Base-by-base conservation (phyloP, 2,329 filamentous ascomycete genomes). In the Ceratocystis papillata region DNA sequence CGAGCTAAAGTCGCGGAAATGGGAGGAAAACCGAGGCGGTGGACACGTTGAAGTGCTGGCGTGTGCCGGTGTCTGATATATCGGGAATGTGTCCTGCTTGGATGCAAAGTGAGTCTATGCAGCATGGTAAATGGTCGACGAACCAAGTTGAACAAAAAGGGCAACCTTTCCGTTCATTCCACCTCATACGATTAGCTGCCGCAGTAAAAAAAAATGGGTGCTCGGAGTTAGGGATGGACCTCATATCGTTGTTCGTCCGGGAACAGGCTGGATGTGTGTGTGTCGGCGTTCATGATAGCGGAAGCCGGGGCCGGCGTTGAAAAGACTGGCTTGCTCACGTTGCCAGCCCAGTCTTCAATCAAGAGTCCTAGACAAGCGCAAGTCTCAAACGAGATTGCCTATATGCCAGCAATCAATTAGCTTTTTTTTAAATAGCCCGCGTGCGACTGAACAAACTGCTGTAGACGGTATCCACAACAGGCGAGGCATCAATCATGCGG, bases 391-490 rank as follows among this genome's bases (percentile, higher is more conserved):
- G 44, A 48, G 61, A 37, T 50, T 44, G 45, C 37, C 37, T 41
- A 41, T 66, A 63, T 66, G 65, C 65, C 65, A 63, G 65, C 33
- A 66, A 65, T 66, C 57, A 41, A 67, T 67, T 67, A 67, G 66
- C 66, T 65, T 59, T 55, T 55, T 79, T 79, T 80, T 81, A 92
- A 72, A 91, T 89, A 76, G 88, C 88, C 77, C 88, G 88, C 72
- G 88, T 89, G 76, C 89, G 87, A 77, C 88, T 89, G 81, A 94
- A 96, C 78, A 96, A 85, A 82, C 89, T 95, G 85, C 90, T 94
- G 85, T 97, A 99, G 79, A 99, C 90, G 73, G 93, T 93, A 78
- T 99, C 94, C 76, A 97, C 93, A 78, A 99, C 90, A 76, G 92
- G 94, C 70, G 91, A 88, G 72, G 93, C 94, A 75, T 89, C 93